A percentile compares a stretch with the other conserved stretches of the same genome.
Evolutionary conservation across 2,329 filamentous ascomycete genomes (phyloP).

Genomic region (Daldinia eschscholtzii): DNA sequence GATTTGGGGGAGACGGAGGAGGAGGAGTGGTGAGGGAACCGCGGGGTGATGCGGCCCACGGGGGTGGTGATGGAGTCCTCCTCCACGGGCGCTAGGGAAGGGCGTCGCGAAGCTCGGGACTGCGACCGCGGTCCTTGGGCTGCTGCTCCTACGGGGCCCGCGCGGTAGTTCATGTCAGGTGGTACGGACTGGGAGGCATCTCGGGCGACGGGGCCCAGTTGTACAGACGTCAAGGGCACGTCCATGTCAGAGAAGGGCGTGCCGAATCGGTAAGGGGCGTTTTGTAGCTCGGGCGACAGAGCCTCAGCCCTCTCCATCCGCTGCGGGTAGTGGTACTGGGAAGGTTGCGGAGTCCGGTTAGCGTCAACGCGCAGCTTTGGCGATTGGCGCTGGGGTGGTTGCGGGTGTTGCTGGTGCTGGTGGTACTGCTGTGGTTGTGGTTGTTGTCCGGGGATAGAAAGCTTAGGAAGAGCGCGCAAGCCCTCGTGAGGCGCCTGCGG

Average conservation of each 20-base stretch:
- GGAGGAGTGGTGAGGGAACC: constrained; percentile 52
- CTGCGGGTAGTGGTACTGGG: constrained; percentile 59
- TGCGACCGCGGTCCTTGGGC: constrained; percentile 57
- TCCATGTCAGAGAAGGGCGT: constrained; percentile 94
- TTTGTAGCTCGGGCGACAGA: constrained; percentile 68
- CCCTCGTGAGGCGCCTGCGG: constrained; percentile 66
- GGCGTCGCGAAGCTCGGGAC: constrained; percentile 72
- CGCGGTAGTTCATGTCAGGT: constrained; percentile 87
- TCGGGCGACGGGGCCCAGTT: constrained; percentile 78
- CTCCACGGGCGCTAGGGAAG: constrained; percentile 78
- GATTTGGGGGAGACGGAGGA: constrained; percentile 53
- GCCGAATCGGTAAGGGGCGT: constrained; percentile 78
- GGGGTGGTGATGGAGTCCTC: constrained; percentile 67
- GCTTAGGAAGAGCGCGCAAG: constrained; percentile 71
- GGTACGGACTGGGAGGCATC: constrained; percentile 91
- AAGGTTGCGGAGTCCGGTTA: constrained; percentile 45
- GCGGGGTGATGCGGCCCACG: constrained; percentile 50
- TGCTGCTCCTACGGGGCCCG: constrained; percentile 44
- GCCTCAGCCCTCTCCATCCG: constrained; percentile 66
- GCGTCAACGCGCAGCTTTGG: constrained; percentile 32
- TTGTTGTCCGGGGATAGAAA: constrained; percentile 66
- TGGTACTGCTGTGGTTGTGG: constrained; percentile 37
- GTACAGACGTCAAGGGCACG: constrained; percentile 81
- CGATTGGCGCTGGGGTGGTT: constrained; percentile 42
- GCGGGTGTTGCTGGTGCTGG: constrained; percentile 39